Evolutionary conservation across 768 basidiomycete genomes (phyloP).

Genomic region (Russula foetens): DNA sequence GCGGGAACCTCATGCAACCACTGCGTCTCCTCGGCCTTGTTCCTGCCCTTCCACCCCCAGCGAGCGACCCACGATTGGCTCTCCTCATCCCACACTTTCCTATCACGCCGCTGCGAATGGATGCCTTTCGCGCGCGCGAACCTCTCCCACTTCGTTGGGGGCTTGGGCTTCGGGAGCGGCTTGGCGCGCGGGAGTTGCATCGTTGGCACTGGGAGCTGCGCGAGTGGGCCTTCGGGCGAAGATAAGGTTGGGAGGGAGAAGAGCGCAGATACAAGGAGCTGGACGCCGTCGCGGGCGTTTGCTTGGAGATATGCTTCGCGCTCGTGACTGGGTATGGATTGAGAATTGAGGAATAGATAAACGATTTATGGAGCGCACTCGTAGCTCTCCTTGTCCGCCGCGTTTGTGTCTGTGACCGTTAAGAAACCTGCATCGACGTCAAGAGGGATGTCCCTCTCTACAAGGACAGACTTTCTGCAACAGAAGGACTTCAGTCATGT

Average conservation of each 20-base stretch:
- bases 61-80: conserved; percentile 85
- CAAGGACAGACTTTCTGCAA: conserved; percentile 54
- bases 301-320: conserved; percentile 74
- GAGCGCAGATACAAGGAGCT: conserved; percentile 69
- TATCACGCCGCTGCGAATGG: conserved; percentile 66
- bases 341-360: not conserved
- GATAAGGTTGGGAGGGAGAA: conserved; percentile 74
- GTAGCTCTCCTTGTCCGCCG: conserved; percentile 80
- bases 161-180: conserved; percentile 87
- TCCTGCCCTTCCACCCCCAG: conserved; percentile 89
- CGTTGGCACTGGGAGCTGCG: conserved; percentile 67
- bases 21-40: conserved; percentile 75
- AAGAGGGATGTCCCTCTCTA: conserved; percentile 75
- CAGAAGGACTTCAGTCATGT: not conserved
- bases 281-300: conserved; percentile 74
- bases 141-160: conserved; percentile 91
- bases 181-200: conserved; percentile 84
- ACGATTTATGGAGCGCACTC: conserved; percentile 37
- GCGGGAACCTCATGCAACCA: conserved; percentile 90
- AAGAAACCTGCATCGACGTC: conserved; percentile 78
- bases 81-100: conserved; percentile 90
- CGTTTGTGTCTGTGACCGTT: conserved; percentile 80
- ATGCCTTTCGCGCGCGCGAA: conserved; percentile 96
- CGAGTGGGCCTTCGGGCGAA: conserved; percentile 76
- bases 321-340: conserved; percentile 43